Evolutionary conservation across 192 early-diverging fungal genomes (phyloP), one percentile per base, ranked within the genome.

Genomic region (Backusella psychrophila): DNA sequence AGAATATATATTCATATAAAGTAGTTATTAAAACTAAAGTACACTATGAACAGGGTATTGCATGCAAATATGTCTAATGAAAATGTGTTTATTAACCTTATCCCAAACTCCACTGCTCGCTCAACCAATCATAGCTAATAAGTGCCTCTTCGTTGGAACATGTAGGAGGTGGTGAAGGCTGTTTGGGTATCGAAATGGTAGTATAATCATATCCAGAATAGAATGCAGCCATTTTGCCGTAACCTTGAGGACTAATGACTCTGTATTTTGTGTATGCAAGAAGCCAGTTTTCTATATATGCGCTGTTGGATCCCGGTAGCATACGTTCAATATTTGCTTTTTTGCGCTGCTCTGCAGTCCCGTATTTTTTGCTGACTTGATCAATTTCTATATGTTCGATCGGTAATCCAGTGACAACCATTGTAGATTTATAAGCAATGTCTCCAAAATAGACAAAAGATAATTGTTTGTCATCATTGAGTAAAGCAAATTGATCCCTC

Each of bases 211-310:
- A 41, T 0, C 81, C 83, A 11, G 80, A 81, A 46, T 85, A 83
- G 66, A 81, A 84, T 0, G 84, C 82, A 14, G 84, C 77, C 52
- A 85, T 70, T 70, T 85, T 85, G 6, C 84, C 84, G 38, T 83
- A 84, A 4, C 84, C 82, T 66, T 81, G 78, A 5, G 71, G 68
- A 74, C 74, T 82, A 53, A 77, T 81, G 14, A 86, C 80, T 33
- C 85, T 56, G 69, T 86, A 86, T 66, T 81, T 67, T 11, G 85
- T 82, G 36, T 75, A 52, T 14, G 80, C 81, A 2, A 86, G 36
- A 29, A 86, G 73, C 85, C 82, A 86, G 74, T 86, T 86, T 42
- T 86, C 85, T 41, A 86, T 82, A 12, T 81, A 65, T 29, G 85
- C 82, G 36, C 80, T 77, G 46, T 79, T 79, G 8, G 81, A 74